Evolutionary conservation across 305 asterid species (phyloP), one percentile per base, ranked within the genome.

Genomic region (Plantago coronopus): DNA sequence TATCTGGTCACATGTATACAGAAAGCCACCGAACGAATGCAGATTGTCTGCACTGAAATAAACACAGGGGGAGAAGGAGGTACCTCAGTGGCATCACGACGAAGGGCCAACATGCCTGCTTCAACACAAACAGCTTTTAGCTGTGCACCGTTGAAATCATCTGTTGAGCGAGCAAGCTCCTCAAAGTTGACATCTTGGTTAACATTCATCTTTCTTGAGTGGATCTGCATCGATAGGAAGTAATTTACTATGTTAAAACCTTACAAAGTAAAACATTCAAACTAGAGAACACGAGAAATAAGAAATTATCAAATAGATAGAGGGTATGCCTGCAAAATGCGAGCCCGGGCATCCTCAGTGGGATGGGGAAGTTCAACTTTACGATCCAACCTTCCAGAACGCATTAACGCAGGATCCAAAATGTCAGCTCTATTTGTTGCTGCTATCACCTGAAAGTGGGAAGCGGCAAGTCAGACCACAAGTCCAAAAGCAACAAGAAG

Each of bases 371-470:
- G 83, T 67, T 85, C 95, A 61, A 88, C 85, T 74, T 90, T 90
- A 49, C 96, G 97, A 81, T 90, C 97, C 76, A 90, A 78, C 44
- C 96, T 82, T 58, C 97, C 97, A 61, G 97, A 85, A 23, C 95
- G 78, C 95, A 90, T 80, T 38, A 90, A 73, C 17, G 97, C 97
- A 72, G 97, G 97, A 74, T 90, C 97, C 56, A 90, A 72, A 69
- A 87, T 83, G 76, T 90, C 97, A 53, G 96, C 96, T 70, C 97
- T 77, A 72, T 87, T 90, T 16, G 97, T 90, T 44, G 97, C 97
- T 54, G 96, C 97, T 68, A 90, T 90, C 45, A 90, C 93, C 97
- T 87, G 80, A 61, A 62, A 61, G 65, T 45, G 61, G 22, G 38
- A 13, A 37, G 43, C 3, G 50, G 10, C 9, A 34, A 34, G 11